A percentile compares a stretch with the other conserved stretches of the same genome.
These are phyloP conservation scores for Symbiotaphrina buchneri DNA, from an alignment of 495 filamentous ascomycete species.

Conservation along the genomic window DNA sequence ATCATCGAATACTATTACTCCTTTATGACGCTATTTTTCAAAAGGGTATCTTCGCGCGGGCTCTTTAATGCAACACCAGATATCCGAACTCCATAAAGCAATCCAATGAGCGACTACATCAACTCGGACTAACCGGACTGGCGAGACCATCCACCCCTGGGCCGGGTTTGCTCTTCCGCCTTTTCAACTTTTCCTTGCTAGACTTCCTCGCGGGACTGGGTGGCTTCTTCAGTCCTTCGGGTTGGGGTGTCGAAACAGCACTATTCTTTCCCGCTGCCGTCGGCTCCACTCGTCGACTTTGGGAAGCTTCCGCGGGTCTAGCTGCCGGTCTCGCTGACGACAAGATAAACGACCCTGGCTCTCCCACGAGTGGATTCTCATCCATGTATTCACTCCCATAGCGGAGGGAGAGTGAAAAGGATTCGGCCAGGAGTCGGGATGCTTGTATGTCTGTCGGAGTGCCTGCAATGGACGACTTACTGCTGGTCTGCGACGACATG, in stretches of 20 bases:
- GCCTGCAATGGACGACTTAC: too few species aligned
- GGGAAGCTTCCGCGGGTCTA: slow-evolving; percentile 4
- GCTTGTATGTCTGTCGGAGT: too few species aligned
- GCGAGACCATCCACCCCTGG: not conserved
- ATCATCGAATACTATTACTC: too few species aligned
- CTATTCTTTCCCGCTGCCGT: slow-evolving; percentile 11
- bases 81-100: too few species aligned
- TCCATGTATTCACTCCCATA: slow-evolving; percentile 73
- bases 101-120: too few species aligned
- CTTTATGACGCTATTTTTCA: too few species aligned
- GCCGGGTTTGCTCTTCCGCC: slow-evolving; percentile 30
- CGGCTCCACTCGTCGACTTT: too few species aligned
- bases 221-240: too few species aligned
- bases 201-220: too few species aligned
- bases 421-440: slow-evolving; percentile 31
- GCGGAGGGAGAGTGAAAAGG: slow-evolving; percentile 36
- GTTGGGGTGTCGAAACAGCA: not conserved
- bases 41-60: too few species aligned
- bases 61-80: too few species aligned
- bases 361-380: slow-evolving; percentile 68
- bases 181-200: slow-evolving; percentile 28
- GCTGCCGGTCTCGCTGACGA: slow-evolving; percentile 27
- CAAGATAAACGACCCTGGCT: slow-evolving; percentile 69
- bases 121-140: too few species aligned
- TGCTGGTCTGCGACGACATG: slow-evolving; percentile 5